Evolutionary conservation across 371 early-diverging fungal species (phyloP), one percentile per base, ranked within the genome.

Genomic region (Parasitella parasitica): DNA sequence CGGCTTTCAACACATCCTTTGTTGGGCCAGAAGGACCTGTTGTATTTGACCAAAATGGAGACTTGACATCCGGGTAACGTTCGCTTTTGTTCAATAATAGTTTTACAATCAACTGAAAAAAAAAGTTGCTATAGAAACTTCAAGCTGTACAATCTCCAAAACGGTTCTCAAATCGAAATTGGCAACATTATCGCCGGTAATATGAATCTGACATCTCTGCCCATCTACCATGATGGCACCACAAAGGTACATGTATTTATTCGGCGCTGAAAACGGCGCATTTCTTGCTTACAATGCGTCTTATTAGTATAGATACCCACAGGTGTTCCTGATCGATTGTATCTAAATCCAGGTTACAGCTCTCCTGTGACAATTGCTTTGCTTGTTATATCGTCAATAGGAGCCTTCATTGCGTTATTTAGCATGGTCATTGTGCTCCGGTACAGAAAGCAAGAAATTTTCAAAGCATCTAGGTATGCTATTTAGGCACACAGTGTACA

Each of bases 1-100:
- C 66, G 0, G 50, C 77, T 18, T 80, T 80, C 37, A 86, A 86
- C 34, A 75, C 75, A 3, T 75, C 76, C 24, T 86, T 79, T 54
- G 67, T 79, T 1, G 86, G 86, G 0, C 86, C 86, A 1, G 77
- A 74, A 15, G 86, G 86, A 1, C 86, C 86, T 0, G 76, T 86
- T 61, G 52, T 82, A 20, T 76, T 86, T 66, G 84, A 84, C 39
- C 73, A 77, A 51, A 79, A 80, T 56, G 86, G 86, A 1, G 86
- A 86, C 64, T 67, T 76, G 4, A 63, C 72, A 20, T 63, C 67
- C 15, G 76, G 76, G 81, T 83, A 73, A n/a, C n/a, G n/a, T n/a
- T n/a, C n/a, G n/a, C n/a, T n/a, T n/a, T n/a, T n/a, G n/a, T n/a
- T n/a, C n/a, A n/a, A n/a, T n/a, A n/a, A n/a, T n/a, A n/a, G n/a